Base-by-base conservation (phyloP, 805 yeast genomes). In the Maudiozyma saulgeensis region DNA sequence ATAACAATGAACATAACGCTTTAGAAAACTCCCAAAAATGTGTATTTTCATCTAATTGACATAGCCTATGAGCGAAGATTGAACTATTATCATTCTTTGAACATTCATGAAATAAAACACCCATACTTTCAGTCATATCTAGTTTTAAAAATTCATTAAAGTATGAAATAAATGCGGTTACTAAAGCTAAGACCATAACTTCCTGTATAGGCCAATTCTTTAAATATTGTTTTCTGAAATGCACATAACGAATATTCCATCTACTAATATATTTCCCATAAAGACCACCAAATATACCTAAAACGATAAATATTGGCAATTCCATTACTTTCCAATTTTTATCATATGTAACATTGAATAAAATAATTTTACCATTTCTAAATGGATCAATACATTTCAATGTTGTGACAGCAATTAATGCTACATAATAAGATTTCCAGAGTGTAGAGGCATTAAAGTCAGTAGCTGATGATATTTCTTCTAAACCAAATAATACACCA, bases 81-180 rank as follows among this genome's bases (percentile, higher is more conserved):
- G 68, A 62, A 16, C 40, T 44, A 6, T 57, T 51, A 37, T 59
- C 63, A 11, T 54, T 69, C 32, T 67, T 69, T 19, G 71, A 64
- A 69, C 98, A 91, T 62, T 87, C 95, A 59, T 82, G 87, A 68
- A 93, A 93, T 39, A 93, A 70, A 11, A 84, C 70, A 56, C 88
- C 90, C 98, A 93, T 93, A 26, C 88, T 79, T 61, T 90, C 95
- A 1, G 99, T 89, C 99, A 93, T 93, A 63, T 93, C 99, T 38
- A 86, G 69, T 48, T 80, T 74, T 50, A 93, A 73, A 61, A 84
- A 93, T 53, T 80, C 82, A 64, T 87, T 91, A 65, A 85, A 87
- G 65, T 88, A 93, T 40, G 95, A 83, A 41, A 93, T 68, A 13
- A 80, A 63, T 0, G 95, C 82, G 0, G 97, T 86, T 6, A 88